Base-by-base conservation (phyloP, 192 early-diverging fungal genomes). In the Backusella liffmaniae region DNA sequence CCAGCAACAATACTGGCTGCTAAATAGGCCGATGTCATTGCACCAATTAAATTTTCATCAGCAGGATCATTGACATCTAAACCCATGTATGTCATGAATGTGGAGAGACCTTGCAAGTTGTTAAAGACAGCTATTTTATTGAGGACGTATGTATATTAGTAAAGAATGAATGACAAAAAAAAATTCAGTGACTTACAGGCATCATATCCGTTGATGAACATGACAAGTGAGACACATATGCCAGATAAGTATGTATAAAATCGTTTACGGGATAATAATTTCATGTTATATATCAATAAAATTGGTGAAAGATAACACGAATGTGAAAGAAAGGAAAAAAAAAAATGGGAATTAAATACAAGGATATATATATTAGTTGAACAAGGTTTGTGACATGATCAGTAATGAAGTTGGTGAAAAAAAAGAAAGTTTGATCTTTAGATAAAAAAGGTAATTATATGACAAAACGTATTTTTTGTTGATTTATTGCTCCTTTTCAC, bases 121-220 rank as follows among this genome's bases (percentile, higher is more conserved):
- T 77, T 77, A 37, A 77, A 77, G 56, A 77, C 76, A 7, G 76
- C 70, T 76, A 59, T 32, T 51, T 56, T 16, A 37, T 56, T 12
- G 29, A 26, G 37, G 21, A 32, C 21, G 12, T 34, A 18, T 35
- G 59, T 62, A n/a, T 56, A 73, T 36, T 7, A 15, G 29, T n/a
- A 23, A 32, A 30, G 13, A 5, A 10, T 32, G 23, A 13, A 26
- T 3, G 8, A 26, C 3, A 0, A 44, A 44, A 44, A 44, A 44
- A 13, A 44, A 44, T 49, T 0, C 5, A 23, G 9, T 9, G n/a
- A 67, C 66, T 76, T 69, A 76, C 74, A 67, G 12, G 76, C 76
- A 72, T 77, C 76, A 36, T 77, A 77, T 32, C 76, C 76, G 12
- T 77, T 72, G 18, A 77, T 77, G 56, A 77, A 77, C 76, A 77